Base-by-base conservation (phyloP, 371 early-diverging fungal genomes). In the Haplosporangium sp. region DNA sequence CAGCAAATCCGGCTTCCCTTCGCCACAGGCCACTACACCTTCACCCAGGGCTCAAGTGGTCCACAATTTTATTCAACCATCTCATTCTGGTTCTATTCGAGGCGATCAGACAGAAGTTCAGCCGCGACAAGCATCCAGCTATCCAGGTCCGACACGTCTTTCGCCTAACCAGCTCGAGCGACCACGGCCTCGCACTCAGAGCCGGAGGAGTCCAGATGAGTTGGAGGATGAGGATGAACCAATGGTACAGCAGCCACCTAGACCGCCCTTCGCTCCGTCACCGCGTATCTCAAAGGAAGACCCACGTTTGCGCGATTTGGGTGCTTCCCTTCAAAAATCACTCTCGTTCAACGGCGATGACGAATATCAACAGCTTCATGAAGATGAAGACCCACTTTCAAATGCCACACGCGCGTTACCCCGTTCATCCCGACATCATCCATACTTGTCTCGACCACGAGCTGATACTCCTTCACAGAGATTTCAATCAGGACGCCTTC, bases 281-380 rank as follows among this genome's bases (percentile, higher is more conserved):
- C 67, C 67, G n/a, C 61, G 72, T 7, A 23, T 62, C n/a, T 40
- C 42, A 29, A 77, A 72, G 18, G 79, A 71, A 7, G 76, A 75
- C 55, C 67, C 63, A 6, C 70, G 76, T 20, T 43, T 77, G 40
- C 64, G 67, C 41, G 79, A 77, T 23, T 43, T 77, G 18, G 79
- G 79, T 7, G 64, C 54, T 0, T 56, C 72, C 12, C 62, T 77
- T 18, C 72, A 77, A 68, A 77, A 77, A 45, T 68, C 79, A 0
- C 64, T 77, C 10, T 77, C 79, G 0, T 77, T 77, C 40, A 71
- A 77, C 43, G 79, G 79, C 1, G 79, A 72, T 36, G 79, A 77
- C n/a, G 72, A 77, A 13, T 61, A 68, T 21, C 54, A 64, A 18
- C 67, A 66, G 13, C 37, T 59, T 4, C 48, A 62, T 11, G 62